Evolutionary conservation across 1,139 yeast genomes (phyloP).

Genomic region (Debaryomyces psychrophilus): DNA sequence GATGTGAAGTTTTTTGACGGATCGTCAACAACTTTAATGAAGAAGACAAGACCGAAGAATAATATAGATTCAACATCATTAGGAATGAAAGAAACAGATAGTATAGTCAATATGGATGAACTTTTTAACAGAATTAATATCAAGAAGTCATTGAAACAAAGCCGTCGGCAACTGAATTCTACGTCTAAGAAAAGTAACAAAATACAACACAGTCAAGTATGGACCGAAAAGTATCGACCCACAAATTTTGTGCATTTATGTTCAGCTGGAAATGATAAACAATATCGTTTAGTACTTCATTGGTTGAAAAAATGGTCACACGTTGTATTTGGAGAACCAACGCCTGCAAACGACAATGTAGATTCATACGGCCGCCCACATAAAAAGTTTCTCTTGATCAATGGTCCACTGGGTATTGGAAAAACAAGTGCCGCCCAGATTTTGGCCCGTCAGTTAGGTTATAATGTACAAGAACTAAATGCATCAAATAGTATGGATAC

Average conservation of each 20-base stretch:
- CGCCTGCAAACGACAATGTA: constrained; percentile 17
- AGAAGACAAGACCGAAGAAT: constrained; percentile 14
- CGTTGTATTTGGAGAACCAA: constrained; percentile 57
- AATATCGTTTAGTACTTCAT: constrained; percentile 67
- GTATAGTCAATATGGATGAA: constrained; percentile 31
- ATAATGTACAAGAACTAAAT: constrained; percentile 79
- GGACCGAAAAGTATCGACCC: constrained; percentile 91
- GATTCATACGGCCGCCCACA: constrained; percentile 74
- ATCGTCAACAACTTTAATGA: constrained; percentile 23
- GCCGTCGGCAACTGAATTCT: constrained; percentile 16
- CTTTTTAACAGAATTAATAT: constrained; percentile 34
- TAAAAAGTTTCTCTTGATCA: constrained; percentile 69
- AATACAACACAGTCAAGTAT: constrained; percentile 30
- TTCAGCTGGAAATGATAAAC: constrained; percentile 80
- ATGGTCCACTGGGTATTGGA: constrained; percentile 97
- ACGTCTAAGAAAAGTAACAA: constrained; percentile 7
- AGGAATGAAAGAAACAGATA: constrained; percentile 9
- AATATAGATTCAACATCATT: constrained; percentile 7
- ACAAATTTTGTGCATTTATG: constrained; percentile 59
- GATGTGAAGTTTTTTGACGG: constrained; percentile 33
- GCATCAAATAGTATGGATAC: constrained; percentile 73
- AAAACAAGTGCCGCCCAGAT: constrained; percentile 90
- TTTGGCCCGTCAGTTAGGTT: constrained; percentile 81
- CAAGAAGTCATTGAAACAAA: constrained; percentile 26
- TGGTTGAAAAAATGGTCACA: constrained; percentile 87